Conservation (phyloP, 352 stramenopile genomes). For the Phytophthora boehmeriae region DNA sequence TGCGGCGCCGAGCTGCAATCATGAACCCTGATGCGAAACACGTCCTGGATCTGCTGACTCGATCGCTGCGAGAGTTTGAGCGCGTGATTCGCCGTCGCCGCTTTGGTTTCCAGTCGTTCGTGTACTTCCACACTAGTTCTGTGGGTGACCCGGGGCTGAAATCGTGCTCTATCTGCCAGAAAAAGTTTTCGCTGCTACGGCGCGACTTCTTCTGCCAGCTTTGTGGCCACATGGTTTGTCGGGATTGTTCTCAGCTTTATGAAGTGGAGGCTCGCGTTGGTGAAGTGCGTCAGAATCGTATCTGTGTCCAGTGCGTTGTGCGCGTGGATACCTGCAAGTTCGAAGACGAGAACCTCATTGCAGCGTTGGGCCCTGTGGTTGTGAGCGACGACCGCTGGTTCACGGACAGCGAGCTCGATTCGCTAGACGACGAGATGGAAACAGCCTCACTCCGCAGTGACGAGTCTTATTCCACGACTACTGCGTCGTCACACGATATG, state of each 20-base stretch:
- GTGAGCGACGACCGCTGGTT: slow-evolving; percentile 41
- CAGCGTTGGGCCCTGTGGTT: slow-evolving; percentile 47
- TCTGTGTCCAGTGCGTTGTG: slow-evolving; percentile 54
- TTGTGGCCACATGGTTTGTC: slow-evolving; percentile 56
- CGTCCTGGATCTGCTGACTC: slow-evolving; percentile 51
- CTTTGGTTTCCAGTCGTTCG: slow-evolving; percentile 69
- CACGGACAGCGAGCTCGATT: slow-evolving; percentile 29
- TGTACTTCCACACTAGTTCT: slow-evolving; percentile 42
- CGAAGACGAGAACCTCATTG: slow-evolving; percentile 53
- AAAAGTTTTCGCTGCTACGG: slow-evolving; percentile 54
- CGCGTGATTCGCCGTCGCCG: slow-evolving; percentile 60
- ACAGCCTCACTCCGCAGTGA: slow-evolving; percentile 20
- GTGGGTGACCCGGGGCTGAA: slow-evolving; percentile 16
- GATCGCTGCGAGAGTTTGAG: slow-evolving; percentile 55
- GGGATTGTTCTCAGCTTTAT: slow-evolving; percentile 51
- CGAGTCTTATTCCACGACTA: slow-evolving; percentile 2
- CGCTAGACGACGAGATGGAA: slow-evolving; percentile 25
- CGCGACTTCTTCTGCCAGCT: slow-evolving; percentile 61
- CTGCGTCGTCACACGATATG: slow-evolving; percentile 13
- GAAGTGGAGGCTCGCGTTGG: slow-evolving; percentile 56
- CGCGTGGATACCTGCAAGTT: slow-evolving; percentile 59
- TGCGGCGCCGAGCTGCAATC: slow-evolving; percentile 30
- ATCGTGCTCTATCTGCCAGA: slow-evolving; percentile 37
- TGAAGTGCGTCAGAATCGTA: slow-evolving; percentile 50
- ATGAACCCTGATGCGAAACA: slow-evolving; percentile 65